Base-by-base conservation (phyloP, 1,284 basidiomycete genomes). In the Rhodotorula sp. region DNA sequence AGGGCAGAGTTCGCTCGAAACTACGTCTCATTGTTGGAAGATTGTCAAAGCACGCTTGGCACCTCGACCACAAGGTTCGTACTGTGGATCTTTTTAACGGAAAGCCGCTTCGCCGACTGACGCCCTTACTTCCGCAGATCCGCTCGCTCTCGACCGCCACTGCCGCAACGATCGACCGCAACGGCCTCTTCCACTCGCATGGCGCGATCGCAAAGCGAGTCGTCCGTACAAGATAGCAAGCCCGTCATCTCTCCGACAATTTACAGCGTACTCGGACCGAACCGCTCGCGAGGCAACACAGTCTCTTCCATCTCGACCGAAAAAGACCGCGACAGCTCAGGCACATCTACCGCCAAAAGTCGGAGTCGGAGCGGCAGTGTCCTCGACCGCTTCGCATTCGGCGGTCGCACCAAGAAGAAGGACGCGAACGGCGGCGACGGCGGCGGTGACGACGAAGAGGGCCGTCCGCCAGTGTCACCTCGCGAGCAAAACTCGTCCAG, bases 201-300 rank as follows among this genome's bases (percentile, higher is more conserved):
- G 72, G 62, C 67, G 23, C 66, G 72, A 16, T 70, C 72, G 3
- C 54, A 65, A 5, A 70, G 69, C 38, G 72, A 73, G 7, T 73
- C 72, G 1, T 70, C 68, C 5, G 43, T 62, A 19, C 49, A 50
- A 3, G n/a, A 26, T 4, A n/a, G 45, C 4, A 6, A 10, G 5
- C 16, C 54, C 5, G 43, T 60, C 49, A n/a, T 65, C 3, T 57
- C 68, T 3, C 18, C 49, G 3, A 38, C 55, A 12, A 50, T 70
- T 23, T 67, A 67, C 58, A 61, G 58, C 60, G 50, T 55, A 5
- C 62, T 71, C 56, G 64, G 64, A 23, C 71, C 67, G 26, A 59
- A 64, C 28, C 59, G 64, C 47, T 45, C 56, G 18, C 49, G 66
- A 23, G 45, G 62, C 23, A 61, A 60, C 34, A 69, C 63, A 3